A percentile compares a stretch with the other conserved stretches of the same genome.
phyloP scores from a whole-genome alignment of 169 alveolate species.

The Cyclospora cayetanensis region DNA sequence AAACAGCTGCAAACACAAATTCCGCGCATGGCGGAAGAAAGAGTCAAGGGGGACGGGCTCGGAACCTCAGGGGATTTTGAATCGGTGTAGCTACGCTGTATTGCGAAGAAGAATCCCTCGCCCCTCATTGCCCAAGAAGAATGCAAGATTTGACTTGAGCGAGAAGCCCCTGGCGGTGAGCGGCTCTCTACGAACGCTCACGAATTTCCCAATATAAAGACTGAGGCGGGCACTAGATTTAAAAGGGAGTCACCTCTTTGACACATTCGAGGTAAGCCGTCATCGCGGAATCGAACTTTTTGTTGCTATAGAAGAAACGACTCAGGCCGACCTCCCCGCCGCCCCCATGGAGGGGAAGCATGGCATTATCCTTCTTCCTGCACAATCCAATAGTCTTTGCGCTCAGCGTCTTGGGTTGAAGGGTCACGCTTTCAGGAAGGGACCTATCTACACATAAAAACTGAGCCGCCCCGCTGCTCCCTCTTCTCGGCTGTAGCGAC shows the following conservation, averaged over 20 bases:
- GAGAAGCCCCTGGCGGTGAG: too few relatives aligned
- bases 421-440: background rate
- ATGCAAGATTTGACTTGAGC: too few relatives aligned
- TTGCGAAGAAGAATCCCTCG: too few relatives aligned
- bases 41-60: too few relatives aligned
- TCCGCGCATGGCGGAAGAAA: too few relatives aligned
- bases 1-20: conserved; percentile 46
- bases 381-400: background rate
- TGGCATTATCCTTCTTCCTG: conserved; percentile 60
- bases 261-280: conserved; percentile 70
- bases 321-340: conserved; percentile 69
- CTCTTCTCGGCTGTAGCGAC: too few relatives aligned
- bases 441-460: background rate
- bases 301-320: conserved; percentile 65
- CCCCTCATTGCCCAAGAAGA: too few relatives aligned
- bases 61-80: too few relatives aligned
- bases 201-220: too few relatives aligned
- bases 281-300: conserved; percentile 69
- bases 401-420: background rate
- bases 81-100: too few relatives aligned
- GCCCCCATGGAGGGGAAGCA: conserved; percentile 70
- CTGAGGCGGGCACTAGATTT: background rate
- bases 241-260: conserved; percentile 8
- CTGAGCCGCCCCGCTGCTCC: background rate
- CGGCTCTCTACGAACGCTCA: too few relatives aligned